Evolutionary conservation across 805 yeast genomes (phyloP).

Genomic region (Ogataea glucozyma): DNA sequence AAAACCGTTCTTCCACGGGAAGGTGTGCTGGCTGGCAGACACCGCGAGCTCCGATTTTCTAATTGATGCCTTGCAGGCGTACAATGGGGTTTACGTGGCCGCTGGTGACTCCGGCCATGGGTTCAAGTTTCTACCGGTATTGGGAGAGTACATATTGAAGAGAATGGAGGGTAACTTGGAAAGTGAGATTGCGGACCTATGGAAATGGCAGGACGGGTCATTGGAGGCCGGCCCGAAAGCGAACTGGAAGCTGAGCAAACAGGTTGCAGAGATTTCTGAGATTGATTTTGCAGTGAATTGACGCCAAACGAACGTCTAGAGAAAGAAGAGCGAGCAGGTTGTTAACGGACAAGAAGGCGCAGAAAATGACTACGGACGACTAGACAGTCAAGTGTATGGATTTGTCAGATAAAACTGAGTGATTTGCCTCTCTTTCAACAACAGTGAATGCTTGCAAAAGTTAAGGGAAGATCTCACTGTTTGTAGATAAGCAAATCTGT

Average conservation of each 20-base stretch:
- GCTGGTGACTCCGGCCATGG: slow-evolving; percentile 53
- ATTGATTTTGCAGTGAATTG: slow-evolving; percentile 16
- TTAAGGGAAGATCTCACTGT: no score
- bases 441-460: no score
- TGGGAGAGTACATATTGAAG: slow-evolving; percentile 42
- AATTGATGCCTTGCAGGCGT: slow-evolving; percentile 40
- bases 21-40: slow-evolving; percentile 43
- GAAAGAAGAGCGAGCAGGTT: background rate
- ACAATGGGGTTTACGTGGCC: slow-evolving; percentile 39
- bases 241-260: slow-evolving; percentile 20
- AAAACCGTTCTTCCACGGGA: slow-evolving; percentile 35
- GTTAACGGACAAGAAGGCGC: no score
- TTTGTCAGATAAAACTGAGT: no score
- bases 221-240: slow-evolving; percentile 1
- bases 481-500: no score
- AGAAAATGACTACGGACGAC: no score
- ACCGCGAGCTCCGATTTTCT: slow-evolving; percentile 42
- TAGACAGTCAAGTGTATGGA: no score
- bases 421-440: no score
- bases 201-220: slow-evolving; percentile 37
- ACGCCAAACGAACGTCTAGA: no score
- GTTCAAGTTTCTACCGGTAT: slow-evolving; percentile 46
- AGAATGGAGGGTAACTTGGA: slow-evolving; percentile 35
- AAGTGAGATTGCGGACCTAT: slow-evolving; percentile 24
- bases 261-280: slow-evolving; percentile 10